Conservation (phyloP, 805 yeast species). For the Yamadazyma philogaea region DNA sequence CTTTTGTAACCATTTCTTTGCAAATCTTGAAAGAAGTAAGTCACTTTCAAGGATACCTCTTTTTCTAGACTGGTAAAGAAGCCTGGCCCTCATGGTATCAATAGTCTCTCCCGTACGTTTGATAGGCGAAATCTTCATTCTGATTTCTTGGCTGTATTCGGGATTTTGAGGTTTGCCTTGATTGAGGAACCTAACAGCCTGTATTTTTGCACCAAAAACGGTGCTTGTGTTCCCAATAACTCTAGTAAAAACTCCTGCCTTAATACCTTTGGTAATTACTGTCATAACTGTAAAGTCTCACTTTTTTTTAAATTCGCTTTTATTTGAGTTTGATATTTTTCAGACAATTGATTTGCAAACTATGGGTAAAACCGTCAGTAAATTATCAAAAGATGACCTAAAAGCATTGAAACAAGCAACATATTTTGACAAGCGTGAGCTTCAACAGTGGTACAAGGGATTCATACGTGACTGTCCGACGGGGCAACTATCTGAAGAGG, state of each 20-base stretch:
- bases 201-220: neutral
- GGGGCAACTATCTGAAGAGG: slow-evolving; percentile 82
- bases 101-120: slow-evolving; percentile 69
- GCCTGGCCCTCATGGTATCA: slow-evolving; percentile 78
- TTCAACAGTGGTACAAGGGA: slow-evolving; percentile 98
- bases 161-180: slow-evolving; percentile 44
- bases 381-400: slow-evolving; percentile 85
- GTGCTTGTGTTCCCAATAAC: neutral
- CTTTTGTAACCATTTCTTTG: slow-evolving; percentile 62
- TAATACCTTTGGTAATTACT: neutral
- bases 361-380: slow-evolving; percentile 96
- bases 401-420: slow-evolving; percentile 80
- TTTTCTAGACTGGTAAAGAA: slow-evolving; percentile 87
- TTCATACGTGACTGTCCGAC: slow-evolving; percentile 90
- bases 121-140: slow-evolving; percentile 71
- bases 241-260: neutral
- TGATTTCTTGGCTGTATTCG: slow-evolving; percentile 21
- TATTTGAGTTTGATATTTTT: neutral
- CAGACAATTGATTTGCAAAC: neutral
- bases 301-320: neutral
- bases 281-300: neutral
- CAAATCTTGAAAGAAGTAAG: slow-evolving; percentile 77
- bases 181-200: slow-evolving; percentile 23
- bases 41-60: slow-evolving; percentile 96
- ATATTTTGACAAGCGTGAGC: slow-evolving; percentile 86